phyloP scores from a whole-genome alignment of 1,284 basidiomycete genomes.

The Inonotus hispidus region DNA sequence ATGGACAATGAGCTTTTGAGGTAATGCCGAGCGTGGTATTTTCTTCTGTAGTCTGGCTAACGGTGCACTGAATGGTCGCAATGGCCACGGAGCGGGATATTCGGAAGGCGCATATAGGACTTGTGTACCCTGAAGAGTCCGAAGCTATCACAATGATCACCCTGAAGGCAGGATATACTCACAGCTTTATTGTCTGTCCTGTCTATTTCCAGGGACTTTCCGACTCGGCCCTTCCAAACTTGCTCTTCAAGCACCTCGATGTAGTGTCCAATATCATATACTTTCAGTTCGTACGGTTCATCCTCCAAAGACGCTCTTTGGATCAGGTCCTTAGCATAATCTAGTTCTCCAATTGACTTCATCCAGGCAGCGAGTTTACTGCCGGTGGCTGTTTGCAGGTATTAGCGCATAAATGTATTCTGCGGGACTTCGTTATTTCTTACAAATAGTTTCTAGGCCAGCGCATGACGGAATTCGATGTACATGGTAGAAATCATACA shows the following conservation, averaged over 20 bases:
- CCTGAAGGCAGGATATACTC: background rate
- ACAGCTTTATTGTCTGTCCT: slow-evolving; percentile 1
- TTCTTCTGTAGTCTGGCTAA: slow-evolving; percentile 20
- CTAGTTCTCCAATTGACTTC: slow-evolving; percentile 31
- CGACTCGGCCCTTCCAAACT: slow-evolving; percentile 6
- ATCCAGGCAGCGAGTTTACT: slow-evolving; percentile 34
- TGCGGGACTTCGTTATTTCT: background rate
- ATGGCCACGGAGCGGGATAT: slow-evolving; percentile 34
- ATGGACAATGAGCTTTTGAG: slow-evolving; percentile 26
- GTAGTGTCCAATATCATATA: slow-evolving; percentile 27
- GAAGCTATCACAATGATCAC: background rate
- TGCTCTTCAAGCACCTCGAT: slow-evolving; percentile 24
- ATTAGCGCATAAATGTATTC: background rate
- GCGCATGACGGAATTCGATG: background rate
- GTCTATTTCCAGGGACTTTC: slow-evolving; percentile 11
- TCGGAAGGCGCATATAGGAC: slow-evolving; percentile 27
- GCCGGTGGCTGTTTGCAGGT: slow-evolving; percentile 25
- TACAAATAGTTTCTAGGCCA: slow-evolving; percentile 20
- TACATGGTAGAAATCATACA: slow-evolving; percentile 38
- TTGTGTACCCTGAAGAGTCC: slow-evolving; percentile 13
- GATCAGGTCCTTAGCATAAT: slow-evolving; percentile 29
- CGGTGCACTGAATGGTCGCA: slow-evolving; percentile 25
- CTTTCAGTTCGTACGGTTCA: slow-evolving; percentile 28
- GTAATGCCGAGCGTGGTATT: slow-evolving; percentile 23
- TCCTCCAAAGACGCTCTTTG: slow-evolving; percentile 34